Evolutionary conservation across 805 yeast genomes (phyloP).

Genomic region (Schizosaccharomyces osmophilus): DNA sequence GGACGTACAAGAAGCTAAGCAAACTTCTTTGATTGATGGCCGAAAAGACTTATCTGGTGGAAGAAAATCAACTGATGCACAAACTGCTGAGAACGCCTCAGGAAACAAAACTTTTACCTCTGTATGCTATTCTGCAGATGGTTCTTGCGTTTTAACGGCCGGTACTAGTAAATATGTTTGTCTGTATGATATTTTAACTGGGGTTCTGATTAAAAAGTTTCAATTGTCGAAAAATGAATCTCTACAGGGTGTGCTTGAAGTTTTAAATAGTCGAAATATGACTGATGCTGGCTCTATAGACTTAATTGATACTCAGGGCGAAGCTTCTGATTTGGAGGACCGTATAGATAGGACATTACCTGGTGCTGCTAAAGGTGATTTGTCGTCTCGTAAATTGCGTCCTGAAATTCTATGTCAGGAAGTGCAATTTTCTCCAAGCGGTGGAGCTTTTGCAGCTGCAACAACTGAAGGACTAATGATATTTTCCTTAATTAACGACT

Average conservation of each 20-base stretch:
- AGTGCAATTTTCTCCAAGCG: conserved; percentile 69
- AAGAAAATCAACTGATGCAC: conserved; percentile 58
- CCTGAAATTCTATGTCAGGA: conserved; percentile 68
- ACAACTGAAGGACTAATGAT: conserved; percentile 80
- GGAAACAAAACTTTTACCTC: conserved; percentile 68
- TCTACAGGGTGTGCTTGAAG: conserved; percentile 62
- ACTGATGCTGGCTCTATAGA: conserved; percentile 75
- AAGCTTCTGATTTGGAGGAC: conserved; percentile 63
- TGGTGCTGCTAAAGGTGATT: conserved; percentile 67
- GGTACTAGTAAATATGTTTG: conserved; percentile 84
- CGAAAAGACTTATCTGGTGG: conserved; percentile 71
- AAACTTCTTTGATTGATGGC: conserved; percentile 50
- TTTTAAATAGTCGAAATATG: conserved; percentile 55
- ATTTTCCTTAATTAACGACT: conserved; percentile 50
- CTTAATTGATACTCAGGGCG: conserved; percentile 64
- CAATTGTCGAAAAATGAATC: conserved; percentile 75
- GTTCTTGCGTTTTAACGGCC: conserved; percentile 66
- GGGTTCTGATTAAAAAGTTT: conserved; percentile 61
- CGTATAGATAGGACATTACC: conserved; percentile 55
- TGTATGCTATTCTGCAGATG: conserved; percentile 71
- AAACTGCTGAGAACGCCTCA: conserved; percentile 53
- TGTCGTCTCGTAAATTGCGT: conserved; percentile 45
- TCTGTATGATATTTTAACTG: conserved; percentile 69
- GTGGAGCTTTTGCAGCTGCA: conserved; percentile 76
- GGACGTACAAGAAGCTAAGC: conserved; percentile 62